phyloP scores from a whole-genome alignment of 208 protist species.

The Leishmania lainsoni region DNA sequence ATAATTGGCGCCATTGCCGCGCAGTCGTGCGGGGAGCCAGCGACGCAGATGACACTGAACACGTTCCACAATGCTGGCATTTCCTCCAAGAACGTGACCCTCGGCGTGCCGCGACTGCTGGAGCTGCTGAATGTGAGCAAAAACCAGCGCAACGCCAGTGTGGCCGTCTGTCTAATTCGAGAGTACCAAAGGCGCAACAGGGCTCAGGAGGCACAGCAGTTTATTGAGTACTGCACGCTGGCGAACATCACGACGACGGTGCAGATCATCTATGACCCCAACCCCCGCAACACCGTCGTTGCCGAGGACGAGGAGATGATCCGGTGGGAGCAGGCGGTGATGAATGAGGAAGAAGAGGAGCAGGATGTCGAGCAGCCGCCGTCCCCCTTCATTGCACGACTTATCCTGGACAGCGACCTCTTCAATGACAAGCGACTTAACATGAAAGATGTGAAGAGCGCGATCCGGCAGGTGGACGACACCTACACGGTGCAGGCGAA shows the following conservation, averaged over 20 bases:
- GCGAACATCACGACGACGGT: constrained; percentile 87
- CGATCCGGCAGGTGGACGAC: constrained; percentile 87
- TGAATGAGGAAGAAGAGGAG: constrained; percentile 56
- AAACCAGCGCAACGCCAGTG: constrained; percentile 95
- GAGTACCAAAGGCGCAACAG: constrained; percentile 56
- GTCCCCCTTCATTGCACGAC: constrained; percentile 96
- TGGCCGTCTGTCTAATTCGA: constrained; percentile 93
- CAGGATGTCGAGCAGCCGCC: constrained; percentile 28
- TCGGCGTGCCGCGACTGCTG: constrained; percentile 99
- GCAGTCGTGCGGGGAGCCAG: constrained; percentile 99
- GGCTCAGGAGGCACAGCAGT: constrained; percentile 90
- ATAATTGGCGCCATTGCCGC: constrained; percentile 99
- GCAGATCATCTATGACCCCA: constrained; percentile 98
- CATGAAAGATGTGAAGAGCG: constrained; percentile 94
- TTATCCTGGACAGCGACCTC: constrained; percentile 93
- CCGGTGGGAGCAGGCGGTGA: constrained; percentile 61
- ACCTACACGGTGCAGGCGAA: constrained; percentile 84
- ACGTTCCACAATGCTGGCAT: constrained; percentile 99
- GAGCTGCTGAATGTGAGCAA: constrained; percentile 99
- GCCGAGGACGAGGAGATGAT: constrained; percentile 93
- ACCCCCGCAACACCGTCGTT: constrained; percentile 92
- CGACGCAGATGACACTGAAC: constrained; percentile 99
- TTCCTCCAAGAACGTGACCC: constrained; percentile 99
- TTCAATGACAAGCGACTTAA: constrained; percentile 94
- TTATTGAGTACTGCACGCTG: constrained; percentile 96